phyloP scores from a whole-genome alignment of 345 rosid species.

The Alliaria petiolata region DNA sequence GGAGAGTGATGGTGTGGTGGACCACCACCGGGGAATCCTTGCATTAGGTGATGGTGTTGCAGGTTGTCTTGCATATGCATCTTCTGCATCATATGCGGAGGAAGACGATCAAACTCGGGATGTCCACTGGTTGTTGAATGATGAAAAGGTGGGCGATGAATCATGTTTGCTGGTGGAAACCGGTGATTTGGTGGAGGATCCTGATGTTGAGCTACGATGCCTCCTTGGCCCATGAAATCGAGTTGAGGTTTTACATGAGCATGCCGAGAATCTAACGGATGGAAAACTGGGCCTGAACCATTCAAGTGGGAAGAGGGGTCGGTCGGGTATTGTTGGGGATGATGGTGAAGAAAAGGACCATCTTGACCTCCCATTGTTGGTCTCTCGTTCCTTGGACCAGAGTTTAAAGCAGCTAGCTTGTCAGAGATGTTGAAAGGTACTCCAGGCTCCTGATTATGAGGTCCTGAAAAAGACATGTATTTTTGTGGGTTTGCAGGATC shows the following conservation, averaged over 20 bases:
- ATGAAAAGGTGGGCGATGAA: conserved; percentile 62
- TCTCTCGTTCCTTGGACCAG: conserved; percentile 55
- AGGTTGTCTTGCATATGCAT: conserved; percentile 60
- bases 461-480: conserved; percentile 31
- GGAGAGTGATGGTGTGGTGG: conserved; percentile 36
- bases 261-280: conserved; percentile 59
- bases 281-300: conserved; percentile 48
- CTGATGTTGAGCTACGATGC: conserved; percentile 41
- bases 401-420: conserved; percentile 59
- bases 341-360: conserved; percentile 41
- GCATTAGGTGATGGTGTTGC: conserved; percentile 53
- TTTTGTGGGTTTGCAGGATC: conserved; percentile 37
- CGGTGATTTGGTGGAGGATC: conserved; percentile 52
- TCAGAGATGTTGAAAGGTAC: conserved; percentile 47
- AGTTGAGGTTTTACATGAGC: conserved; percentile 53
- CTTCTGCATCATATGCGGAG: conserved; percentile 60
- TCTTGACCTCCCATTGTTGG: conserved; percentile 50
- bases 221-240: conserved; percentile 56
- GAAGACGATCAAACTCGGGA: conserved; percentile 58
- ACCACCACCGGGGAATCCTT: conserved; percentile 54
- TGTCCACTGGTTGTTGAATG: conserved; percentile 43
- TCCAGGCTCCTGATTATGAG: conserved; percentile 52
- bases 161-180: conserved; percentile 52
- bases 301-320: conserved; percentile 53
- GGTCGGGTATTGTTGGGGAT: conserved; percentile 46